These are phyloP conservation scores for Phytophthora pistaciae DNA, from an alignment of 352 stramenopile species.

Conservation along the genomic window DNA sequence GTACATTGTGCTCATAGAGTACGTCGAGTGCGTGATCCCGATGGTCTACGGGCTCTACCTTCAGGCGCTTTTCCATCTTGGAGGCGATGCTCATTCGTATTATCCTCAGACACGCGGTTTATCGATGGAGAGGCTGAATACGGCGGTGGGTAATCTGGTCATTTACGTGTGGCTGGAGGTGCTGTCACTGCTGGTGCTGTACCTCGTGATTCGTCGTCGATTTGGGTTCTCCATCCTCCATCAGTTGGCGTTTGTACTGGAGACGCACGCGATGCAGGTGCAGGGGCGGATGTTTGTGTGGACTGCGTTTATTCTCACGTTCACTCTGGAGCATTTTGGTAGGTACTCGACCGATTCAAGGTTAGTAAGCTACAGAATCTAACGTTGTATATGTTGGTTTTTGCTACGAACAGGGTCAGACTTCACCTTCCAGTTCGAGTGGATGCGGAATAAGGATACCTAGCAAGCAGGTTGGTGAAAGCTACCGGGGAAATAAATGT, in stretches of 20 bases:
- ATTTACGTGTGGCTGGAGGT: constrained; percentile 11
- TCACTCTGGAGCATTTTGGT: constrained; percentile 39
- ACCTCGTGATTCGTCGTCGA: constrained; percentile 13
- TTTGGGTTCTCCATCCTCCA: constrained; percentile 29
- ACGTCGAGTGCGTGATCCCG: constrained; percentile 27
- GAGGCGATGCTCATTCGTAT: background rate
- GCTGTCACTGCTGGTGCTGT: constrained; percentile 4
- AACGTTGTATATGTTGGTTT: background rate
- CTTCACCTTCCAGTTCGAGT: constrained; percentile 13
- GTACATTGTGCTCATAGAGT: constrained; percentile 27
- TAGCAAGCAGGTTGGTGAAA: background rate
- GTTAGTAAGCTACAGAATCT: background rate
- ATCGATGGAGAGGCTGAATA: constrained; percentile 9
- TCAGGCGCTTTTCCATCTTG: constrained; percentile 34
- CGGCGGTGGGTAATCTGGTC: constrained; percentile 2
- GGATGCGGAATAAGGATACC: background rate
- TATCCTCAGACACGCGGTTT: constrained; percentile 9
- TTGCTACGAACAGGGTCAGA: constrained; percentile 1
- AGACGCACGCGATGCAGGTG: constrained; percentile 29
- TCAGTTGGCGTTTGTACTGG: constrained; percentile 45
- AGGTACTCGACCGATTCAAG: background rate
- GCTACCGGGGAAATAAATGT: too few relatives aligned
- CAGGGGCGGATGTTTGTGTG: constrained; percentile 34
- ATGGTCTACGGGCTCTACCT: constrained; percentile 21
- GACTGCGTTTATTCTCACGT: constrained; percentile 32